Conservation (phyloP, 208 protist species). For the Leishmania lainsoni region DNA sequence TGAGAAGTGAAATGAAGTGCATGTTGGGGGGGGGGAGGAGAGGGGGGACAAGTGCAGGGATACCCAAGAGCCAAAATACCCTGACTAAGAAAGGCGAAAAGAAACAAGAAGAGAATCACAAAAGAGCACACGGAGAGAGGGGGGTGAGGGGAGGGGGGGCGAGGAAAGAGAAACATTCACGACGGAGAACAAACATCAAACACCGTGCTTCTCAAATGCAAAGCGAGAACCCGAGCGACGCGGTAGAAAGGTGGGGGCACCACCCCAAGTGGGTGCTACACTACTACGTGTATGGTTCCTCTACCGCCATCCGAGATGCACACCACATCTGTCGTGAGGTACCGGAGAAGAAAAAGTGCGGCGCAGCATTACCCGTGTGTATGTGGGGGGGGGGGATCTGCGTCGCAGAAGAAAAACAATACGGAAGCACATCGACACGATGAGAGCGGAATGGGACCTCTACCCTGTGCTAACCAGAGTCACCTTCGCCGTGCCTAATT, state of each 20-base stretch:
- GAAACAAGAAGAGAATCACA: background rate
- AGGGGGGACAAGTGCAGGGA: background rate
- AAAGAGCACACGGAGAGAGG: background rate
- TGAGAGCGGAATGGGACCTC: background rate
- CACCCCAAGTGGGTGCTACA: background rate
- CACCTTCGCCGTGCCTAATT: background rate
- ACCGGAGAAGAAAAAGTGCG: background rate
- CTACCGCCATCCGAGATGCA: background rate
- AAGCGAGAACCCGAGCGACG: background rate
- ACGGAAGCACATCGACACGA: background rate
- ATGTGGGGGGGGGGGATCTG: too few relatives aligned
- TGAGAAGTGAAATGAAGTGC: background rate
- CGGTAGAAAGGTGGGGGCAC: background rate
- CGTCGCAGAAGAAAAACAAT: background rate
- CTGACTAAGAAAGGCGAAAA: too few relatives aligned
- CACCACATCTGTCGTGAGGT: background rate
- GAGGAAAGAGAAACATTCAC: background rate
- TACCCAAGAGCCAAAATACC: too few relatives aligned
- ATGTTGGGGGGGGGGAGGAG: background rate
- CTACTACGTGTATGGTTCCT: background rate
- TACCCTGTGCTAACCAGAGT: background rate
- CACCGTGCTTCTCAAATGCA: background rate
- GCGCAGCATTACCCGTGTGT: background rate
- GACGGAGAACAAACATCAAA: background rate
- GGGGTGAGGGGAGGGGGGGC: background rate